Percentiles rank a stretch among this genome's conserved stretches.
These are phyloP conservation scores for Spathaspora gorwiae DNA, from an alignment of 805 yeast genomes.

Conservation along the genomic window DNA sequence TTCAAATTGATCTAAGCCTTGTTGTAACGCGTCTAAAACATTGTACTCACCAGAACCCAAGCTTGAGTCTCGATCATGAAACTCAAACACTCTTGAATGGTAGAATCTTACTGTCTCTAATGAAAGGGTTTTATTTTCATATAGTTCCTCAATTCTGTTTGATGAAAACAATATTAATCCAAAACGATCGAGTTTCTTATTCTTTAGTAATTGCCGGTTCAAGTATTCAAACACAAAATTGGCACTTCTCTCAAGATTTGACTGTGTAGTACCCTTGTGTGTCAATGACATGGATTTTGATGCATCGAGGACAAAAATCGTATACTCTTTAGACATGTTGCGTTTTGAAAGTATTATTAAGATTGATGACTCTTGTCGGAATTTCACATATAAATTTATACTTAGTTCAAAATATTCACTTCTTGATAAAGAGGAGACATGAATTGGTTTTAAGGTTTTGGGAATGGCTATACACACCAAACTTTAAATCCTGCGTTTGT, in stretches of 20 bases:
- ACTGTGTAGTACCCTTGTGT: conserved; percentile 34
- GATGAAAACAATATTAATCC: conserved; percentile 22
- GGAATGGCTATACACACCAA: no score
- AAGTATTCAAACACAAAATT: conserved; percentile 40
- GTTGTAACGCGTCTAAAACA: not conserved
- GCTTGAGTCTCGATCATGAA: not conserved
- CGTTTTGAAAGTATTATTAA: not conserved
- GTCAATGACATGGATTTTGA: conserved; percentile 40
- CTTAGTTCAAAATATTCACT: no score
- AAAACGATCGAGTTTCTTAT: conserved; percentile 37
- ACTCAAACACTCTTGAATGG: not conserved
- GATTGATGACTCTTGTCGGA: no score
- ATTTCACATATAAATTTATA: no score
- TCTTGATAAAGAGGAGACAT: no score
- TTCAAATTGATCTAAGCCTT: conserved; percentile 8
- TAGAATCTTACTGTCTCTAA: conserved; percentile 2
- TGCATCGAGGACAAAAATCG: conserved; percentile 49
- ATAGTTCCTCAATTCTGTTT: conserved; percentile 1
- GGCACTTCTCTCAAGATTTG: conserved; percentile 33
- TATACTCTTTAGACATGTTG: conserved; percentile 27
- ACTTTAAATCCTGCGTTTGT: no score
- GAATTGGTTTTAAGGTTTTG: no score
- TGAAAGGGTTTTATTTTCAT: conserved; percentile 5
- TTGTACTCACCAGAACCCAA: not conserved
- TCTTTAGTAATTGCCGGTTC: conserved; percentile 19